These are phyloP conservation scores for Solanum lignicaule DNA, from an alignment of 257 asterid genomes.

Conservation along the genomic window DNA sequence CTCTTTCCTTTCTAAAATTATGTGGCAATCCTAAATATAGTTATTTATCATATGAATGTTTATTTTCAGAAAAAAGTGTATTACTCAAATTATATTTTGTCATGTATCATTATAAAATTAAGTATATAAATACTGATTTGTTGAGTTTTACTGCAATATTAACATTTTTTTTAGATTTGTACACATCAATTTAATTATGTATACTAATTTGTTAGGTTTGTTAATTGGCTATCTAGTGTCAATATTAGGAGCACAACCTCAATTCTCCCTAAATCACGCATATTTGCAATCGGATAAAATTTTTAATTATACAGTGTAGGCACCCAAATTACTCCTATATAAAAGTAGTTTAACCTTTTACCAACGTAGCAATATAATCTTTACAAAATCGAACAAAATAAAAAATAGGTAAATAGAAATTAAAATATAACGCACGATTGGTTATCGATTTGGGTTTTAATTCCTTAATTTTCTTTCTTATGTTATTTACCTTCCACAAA, in stretches of 20 bases:
- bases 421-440: no score
- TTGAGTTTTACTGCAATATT: neutral
- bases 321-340: no score
- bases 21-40: neutral
- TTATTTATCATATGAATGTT: neutral
- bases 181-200: neutral
- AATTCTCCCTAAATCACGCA: neutral
- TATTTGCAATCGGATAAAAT: no score
- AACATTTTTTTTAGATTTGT: no score
- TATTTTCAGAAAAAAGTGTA: neutral
- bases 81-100: neutral
- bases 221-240: neutral
- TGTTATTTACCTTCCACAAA: no score
- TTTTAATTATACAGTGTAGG: no score
- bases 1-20: neutral
- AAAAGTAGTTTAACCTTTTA: no score
- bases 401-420: no score
- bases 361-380: no score
- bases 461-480: no score
- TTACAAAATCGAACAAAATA: no score
- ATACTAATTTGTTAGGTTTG: neutral
- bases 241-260: neutral
- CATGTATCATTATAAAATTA: neutral
- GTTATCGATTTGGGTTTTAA: no score
- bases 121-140: neutral